phyloP scores from a whole-genome alignment of 2,329 filamentous ascomycete species.

The Fusarium domesticum region DNA sequence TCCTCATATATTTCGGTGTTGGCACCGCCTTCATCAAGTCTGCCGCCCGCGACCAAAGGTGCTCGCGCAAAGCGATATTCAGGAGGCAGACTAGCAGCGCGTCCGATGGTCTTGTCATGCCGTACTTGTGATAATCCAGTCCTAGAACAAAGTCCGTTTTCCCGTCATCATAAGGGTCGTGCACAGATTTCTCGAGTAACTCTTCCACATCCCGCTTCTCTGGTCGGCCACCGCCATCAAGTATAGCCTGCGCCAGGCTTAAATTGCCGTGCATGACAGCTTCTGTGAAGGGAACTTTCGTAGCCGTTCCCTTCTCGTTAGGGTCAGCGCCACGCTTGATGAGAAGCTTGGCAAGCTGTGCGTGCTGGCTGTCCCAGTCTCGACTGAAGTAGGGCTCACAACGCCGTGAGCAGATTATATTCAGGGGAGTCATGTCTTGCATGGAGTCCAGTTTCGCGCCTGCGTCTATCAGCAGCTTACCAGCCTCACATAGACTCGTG shows the following conservation, averaged over 20 bases:
- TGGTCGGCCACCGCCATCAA: slow-evolving; percentile 26
- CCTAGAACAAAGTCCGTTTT: slow-evolving; percentile 24
- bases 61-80: slow-evolving; percentile 18
- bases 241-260: slow-evolving; percentile 21
- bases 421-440: slow-evolving; percentile 25
- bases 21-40: slow-evolving; percentile 26
- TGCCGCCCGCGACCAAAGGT: slow-evolving; percentile 27
- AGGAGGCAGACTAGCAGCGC: slow-evolving; percentile 21
- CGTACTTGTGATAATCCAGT: slow-evolving; percentile 24
- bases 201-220: slow-evolving; percentile 23
- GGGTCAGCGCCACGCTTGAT: slow-evolving; percentile 27
- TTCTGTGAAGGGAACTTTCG: slow-evolving; percentile 24
- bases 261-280: slow-evolving; percentile 24
- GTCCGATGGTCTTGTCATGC: slow-evolving; percentile 23
- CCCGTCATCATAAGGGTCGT: slow-evolving; percentile 28
- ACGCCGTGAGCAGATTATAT: slow-evolving; percentile 25
- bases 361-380: slow-evolving; percentile 28
- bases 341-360: slow-evolving; percentile 24
- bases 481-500: slow-evolving; percentile 20
- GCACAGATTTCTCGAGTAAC: slow-evolving; percentile 17
- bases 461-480: slow-evolving; percentile 26
- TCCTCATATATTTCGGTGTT: slow-evolving; percentile 18
- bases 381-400: slow-evolving; percentile 23
- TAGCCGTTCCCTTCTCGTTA: slow-evolving; percentile 25
- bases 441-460: slow-evolving; percentile 20